phyloP scores from a whole-genome alignment of 2,329 filamentous ascomycete genomes.

The Geosmithia morbida region DNA sequence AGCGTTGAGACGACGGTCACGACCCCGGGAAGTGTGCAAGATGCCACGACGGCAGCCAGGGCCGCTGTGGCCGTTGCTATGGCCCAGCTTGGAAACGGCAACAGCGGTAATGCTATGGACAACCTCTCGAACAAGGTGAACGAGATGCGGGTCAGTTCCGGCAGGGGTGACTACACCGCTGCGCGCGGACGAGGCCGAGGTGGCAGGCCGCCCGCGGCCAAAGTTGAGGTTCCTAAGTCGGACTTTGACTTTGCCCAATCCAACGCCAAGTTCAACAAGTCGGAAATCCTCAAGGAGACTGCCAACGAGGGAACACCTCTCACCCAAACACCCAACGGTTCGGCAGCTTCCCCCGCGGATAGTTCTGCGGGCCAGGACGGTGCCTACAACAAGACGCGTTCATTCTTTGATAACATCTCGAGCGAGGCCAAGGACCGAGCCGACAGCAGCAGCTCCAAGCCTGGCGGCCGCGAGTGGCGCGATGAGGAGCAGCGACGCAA shows the following conservation, averaged over 20 bases:
- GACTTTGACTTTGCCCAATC: slow-evolving; percentile 77
- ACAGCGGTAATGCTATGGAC: slow-evolving; percentile 40
- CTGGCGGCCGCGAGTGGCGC: slow-evolving; percentile 77
- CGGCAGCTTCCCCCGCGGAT: slow-evolving; percentile 19
- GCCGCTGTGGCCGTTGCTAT: slow-evolving; percentile 70
- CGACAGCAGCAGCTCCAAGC: slow-evolving; percentile 51
- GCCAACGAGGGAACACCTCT: slow-evolving; percentile 66
- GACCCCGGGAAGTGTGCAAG: slow-evolving; percentile 30
- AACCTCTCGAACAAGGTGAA: slow-evolving; percentile 63
- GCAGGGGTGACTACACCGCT: slow-evolving; percentile 12
- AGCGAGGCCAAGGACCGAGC: slow-evolving; percentile 84
- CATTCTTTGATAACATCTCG: slow-evolving; percentile 98
- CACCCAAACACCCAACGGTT: slow-evolving; percentile 31
- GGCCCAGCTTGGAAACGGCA: slow-evolving; percentile 44
- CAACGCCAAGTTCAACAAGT: slow-evolving; percentile 33
- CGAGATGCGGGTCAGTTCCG: slow-evolving; percentile 57
- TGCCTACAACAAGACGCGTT: slow-evolving; percentile 74
- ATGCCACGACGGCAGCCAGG: slow-evolving; percentile 60
- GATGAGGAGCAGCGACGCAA: slow-evolving; percentile 90
- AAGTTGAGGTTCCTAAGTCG: slow-evolving; percentile 76
- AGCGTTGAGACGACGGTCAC: slow-evolving; percentile 22
- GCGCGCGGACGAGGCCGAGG: slow-evolving; percentile 36
- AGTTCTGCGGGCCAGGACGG: slow-evolving; percentile 26
- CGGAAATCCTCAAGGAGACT: slow-evolving; percentile 57
- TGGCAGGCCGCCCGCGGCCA: slow-evolving; percentile 32